phyloP scores from a whole-genome alignment of 768 basidiomycete species.

The Tremella fuciformis region DNA sequence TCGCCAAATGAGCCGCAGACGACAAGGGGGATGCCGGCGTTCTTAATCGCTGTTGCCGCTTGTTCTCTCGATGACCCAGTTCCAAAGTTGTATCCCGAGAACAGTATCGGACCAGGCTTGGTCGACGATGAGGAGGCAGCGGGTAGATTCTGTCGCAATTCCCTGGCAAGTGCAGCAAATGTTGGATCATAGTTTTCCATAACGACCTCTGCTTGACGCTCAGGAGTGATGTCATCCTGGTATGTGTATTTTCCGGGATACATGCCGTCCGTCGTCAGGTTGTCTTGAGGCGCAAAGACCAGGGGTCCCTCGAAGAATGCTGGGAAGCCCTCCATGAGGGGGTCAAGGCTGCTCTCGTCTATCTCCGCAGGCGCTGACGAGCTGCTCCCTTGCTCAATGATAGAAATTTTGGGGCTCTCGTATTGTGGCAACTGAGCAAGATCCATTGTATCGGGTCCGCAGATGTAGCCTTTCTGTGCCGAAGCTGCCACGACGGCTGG shows the following conservation, averaged over 20 bases:
- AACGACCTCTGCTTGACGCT: conserved; percentile 87
- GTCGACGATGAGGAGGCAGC: conserved; percentile 38
- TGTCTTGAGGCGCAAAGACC: conserved; percentile 94
- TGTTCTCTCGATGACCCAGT: conserved; percentile 98
- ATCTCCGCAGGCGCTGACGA: conserved; percentile 43
- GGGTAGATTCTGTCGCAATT: conserved; percentile 42
- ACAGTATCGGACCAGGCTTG: conserved; percentile 70
- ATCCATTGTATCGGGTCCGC: conserved; percentile 71
- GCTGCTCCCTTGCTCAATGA: conserved; percentile 43
- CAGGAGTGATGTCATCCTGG: conserved; percentile 96
- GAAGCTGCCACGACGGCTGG: conserved; percentile 97
- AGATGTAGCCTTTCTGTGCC: conserved; percentile 86
- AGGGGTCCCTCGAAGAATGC: conserved; percentile 73
- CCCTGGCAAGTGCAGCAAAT: conserved; percentile 70
- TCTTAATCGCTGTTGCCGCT: conserved; percentile 93
- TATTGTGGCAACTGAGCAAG: conserved; percentile 56
- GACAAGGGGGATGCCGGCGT: conserved; percentile 87
- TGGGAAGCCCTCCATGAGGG: conserved; percentile 79
- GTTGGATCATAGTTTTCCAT: conserved; percentile 98
- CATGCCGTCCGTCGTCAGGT: conserved; percentile 95
- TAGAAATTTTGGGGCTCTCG: conserved; percentile 42
- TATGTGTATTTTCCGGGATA: conserved; percentile 99
- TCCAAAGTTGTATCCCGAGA: conserved; percentile 96
- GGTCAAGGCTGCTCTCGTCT: conserved; percentile 67
- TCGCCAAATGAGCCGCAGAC: conserved; percentile 98